Percentiles rank a stretch among this genome's conserved stretches.
These are phyloP conservation scores for Forsythia suspensa DNA, from an alignment of 257 asterid genomes.

Conservation along the genomic window DNA sequence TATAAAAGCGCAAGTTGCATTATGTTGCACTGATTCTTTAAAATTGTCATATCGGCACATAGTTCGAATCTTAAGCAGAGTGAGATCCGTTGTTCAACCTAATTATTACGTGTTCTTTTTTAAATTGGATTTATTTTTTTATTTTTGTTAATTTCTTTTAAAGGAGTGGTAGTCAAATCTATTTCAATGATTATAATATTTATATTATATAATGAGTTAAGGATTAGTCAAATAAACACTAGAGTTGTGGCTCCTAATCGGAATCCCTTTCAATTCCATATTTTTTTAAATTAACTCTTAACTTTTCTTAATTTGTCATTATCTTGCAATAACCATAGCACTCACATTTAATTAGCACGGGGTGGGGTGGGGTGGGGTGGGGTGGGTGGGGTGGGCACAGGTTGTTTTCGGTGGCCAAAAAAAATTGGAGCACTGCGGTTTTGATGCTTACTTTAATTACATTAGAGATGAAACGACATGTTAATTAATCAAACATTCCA, in stretches of 20 bases:
- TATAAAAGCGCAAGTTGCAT: no score
- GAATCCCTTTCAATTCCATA: constrained; percentile 5
- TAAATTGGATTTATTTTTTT: no score
- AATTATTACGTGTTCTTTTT: no score
- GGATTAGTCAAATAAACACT: constrained; percentile 12
- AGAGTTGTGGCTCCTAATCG: constrained; percentile 18
- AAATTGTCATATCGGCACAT: no score
- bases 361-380: constrained; percentile 45
- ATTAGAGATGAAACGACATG: background rate
- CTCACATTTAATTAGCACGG: constrained; percentile 6
- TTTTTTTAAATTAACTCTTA: constrained; percentile 4
- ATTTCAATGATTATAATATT: no score
- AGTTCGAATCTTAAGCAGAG: no score
- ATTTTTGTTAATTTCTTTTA: no score
- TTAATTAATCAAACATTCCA: constrained; percentile 24
- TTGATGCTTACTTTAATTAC: constrained; percentile 27
- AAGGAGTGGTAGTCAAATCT: no score
- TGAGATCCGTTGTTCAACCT: no score
- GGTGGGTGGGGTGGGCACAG: constrained; percentile 31
- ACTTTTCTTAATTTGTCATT: constrained; percentile 36
- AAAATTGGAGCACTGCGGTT: constrained; percentile 30
- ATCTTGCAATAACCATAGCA: constrained; percentile 31
- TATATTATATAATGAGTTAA: background rate
- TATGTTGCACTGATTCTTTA: no score
- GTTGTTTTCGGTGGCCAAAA: constrained; percentile 42